Conservation (phyloP, 1,284 basidiomycete species). For the Trichosporon coremiiforme region DNA sequence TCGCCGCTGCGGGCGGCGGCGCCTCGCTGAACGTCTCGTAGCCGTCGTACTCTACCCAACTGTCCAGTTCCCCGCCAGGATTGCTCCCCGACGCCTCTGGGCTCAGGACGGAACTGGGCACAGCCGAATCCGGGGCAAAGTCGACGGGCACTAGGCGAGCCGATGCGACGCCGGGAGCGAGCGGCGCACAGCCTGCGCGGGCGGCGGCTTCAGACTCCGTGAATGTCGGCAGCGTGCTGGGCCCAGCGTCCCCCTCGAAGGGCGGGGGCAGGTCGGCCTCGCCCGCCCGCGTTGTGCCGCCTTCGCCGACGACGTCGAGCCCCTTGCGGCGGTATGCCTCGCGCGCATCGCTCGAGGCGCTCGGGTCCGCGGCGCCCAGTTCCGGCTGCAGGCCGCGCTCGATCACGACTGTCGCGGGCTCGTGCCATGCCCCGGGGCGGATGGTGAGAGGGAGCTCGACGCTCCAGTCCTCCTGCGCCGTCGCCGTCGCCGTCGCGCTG, state of each 20-base stretch:
- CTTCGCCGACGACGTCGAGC: slow-evolving; percentile 49
- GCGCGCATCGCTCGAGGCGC: slow-evolving; percentile 36
- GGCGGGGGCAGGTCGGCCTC: slow-evolving; percentile 40
- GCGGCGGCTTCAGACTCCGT: slow-evolving; percentile 48
- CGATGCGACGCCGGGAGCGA: slow-evolving; percentile 29
- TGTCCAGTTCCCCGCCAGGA: slow-evolving; percentile 43
- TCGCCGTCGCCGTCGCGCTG: slow-evolving; percentile 1
- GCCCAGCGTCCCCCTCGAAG: slow-evolving; percentile 39
- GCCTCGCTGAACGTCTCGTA: slow-evolving; percentile 56
- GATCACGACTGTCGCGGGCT: slow-evolving; percentile 42
- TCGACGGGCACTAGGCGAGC: slow-evolving; percentile 38
- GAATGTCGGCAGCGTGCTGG: slow-evolving; percentile 44
- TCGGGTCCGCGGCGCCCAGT: slow-evolving; percentile 23
- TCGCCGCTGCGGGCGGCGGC: slow-evolving; percentile 50
- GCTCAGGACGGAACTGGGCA: too few relatives aligned
- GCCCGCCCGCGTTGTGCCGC: slow-evolving; percentile 39
- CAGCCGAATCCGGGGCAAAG: slow-evolving; percentile 27
- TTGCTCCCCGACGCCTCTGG: too few relatives aligned
- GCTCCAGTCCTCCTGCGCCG: slow-evolving; percentile 34
- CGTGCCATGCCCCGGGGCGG: slow-evolving; percentile 44
- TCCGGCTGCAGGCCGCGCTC: slow-evolving; percentile 37
- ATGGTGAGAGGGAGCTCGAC: slow-evolving; percentile 42
- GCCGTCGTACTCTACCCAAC: slow-evolving; percentile 56
- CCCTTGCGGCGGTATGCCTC: slow-evolving; percentile 56
- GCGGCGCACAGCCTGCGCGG: slow-evolving; percentile 40